Conservation (phyloP, 768 basidiomycete species). For the Phylloporus scabripes region DNA sequence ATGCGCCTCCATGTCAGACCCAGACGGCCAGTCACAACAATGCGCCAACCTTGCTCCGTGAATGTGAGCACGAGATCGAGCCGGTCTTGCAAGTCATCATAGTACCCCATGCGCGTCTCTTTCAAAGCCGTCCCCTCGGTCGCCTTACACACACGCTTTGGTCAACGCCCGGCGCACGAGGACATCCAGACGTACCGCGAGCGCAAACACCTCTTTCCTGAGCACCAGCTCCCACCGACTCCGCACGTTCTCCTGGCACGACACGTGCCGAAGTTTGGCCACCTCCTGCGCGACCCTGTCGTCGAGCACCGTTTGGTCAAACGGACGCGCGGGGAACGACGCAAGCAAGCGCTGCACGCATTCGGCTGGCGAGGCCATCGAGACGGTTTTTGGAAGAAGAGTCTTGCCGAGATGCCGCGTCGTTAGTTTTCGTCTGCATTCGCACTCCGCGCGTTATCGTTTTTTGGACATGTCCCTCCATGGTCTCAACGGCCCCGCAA, state of each 20-base stretch:
- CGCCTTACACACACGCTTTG: slow-evolving; percentile 36
- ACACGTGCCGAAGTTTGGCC: slow-evolving; percentile 35
- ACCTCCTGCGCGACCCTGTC: slow-evolving; percentile 46
- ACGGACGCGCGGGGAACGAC: slow-evolving; percentile 47
- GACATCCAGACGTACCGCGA: slow-evolving; percentile 51
- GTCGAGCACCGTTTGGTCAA: slow-evolving; percentile 43
- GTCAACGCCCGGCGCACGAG: not conserved
- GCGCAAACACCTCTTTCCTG: slow-evolving; percentile 62
- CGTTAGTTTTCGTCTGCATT: not conserved
- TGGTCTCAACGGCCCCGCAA: slow-evolving; percentile 1
- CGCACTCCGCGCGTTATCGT: slow-evolving; percentile 19
- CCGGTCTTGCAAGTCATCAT: slow-evolving; percentile 50
- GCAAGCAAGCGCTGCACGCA: slow-evolving; percentile 46
- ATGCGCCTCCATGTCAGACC: not conserved
- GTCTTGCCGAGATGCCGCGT: slow-evolving; percentile 24
- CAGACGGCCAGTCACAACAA: not conserved
- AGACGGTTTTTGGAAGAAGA: not conserved
- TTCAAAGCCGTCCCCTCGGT: slow-evolving; percentile 65
- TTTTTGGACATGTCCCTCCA: slow-evolving; percentile 20
- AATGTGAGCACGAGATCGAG: slow-evolving; percentile 73
- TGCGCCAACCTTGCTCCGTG: slow-evolving; percentile 63
- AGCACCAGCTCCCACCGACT: slow-evolving; percentile 73
- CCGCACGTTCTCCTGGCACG: slow-evolving; percentile 55
- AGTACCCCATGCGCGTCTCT: slow-evolving; percentile 49
- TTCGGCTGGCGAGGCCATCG: slow-evolving; percentile 50